Evolutionary conservation across 2,329 filamentous ascomycete genomes (phyloP).

Genomic region (Didymella arachidicola): DNA sequence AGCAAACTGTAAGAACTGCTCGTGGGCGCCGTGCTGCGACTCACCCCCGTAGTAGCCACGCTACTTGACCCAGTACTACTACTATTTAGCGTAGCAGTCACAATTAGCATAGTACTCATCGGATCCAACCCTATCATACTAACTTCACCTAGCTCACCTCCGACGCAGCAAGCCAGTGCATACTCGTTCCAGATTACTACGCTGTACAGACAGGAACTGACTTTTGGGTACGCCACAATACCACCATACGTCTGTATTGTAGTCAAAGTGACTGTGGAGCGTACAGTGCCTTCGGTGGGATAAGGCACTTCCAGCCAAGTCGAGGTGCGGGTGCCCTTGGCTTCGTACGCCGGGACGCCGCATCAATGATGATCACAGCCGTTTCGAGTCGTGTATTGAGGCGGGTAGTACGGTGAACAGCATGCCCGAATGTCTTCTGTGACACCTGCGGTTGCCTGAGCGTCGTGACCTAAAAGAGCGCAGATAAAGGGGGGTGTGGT

Average conservation of each 20-base stretch:
- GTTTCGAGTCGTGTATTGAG: not conserved
- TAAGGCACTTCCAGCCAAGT: not conserved
- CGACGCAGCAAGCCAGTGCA: not conserved
- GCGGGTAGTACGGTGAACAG: not conserved
- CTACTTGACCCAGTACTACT: not conserved
- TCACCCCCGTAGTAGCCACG: not conserved
- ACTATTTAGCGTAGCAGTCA: not conserved
- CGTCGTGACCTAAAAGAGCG: constrained; percentile 5
- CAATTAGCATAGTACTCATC: not conserved
- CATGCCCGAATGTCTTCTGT: not conserved
- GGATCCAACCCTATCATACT: not conserved
- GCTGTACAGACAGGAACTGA: not conserved
- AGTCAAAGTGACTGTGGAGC: not conserved
- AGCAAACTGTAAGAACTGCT: not conserved
- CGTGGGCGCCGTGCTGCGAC: not conserved
- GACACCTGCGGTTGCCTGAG: not conserved
- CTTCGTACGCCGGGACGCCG: not conserved
- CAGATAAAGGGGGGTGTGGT: not conserved
- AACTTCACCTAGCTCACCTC: not conserved
- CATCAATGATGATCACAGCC: not conserved
- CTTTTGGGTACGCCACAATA: not conserved
- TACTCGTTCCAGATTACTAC: not conserved
- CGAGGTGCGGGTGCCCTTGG: not conserved
- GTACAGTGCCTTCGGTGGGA: not conserved
- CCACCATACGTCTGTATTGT: not conserved